Percentiles rank a stretch among this genome's conserved stretches.
These are phyloP conservation scores for Solanum clarkiae DNA, from an alignment of 257 asterid species.

Conservation along the genomic window DNA sequence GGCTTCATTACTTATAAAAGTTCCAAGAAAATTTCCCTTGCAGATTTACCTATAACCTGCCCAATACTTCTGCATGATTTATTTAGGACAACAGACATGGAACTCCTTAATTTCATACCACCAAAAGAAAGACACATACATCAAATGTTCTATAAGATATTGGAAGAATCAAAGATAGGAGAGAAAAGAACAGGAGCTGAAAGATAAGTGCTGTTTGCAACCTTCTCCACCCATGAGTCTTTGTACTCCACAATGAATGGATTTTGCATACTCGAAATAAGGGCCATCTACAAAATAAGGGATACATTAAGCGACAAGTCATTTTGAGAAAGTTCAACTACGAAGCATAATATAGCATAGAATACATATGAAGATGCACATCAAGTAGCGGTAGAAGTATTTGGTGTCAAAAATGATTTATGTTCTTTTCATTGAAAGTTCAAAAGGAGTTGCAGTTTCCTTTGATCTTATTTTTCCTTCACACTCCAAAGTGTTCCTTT, in stretches of 20 bases:
- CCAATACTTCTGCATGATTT: not conserved
- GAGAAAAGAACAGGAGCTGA: not conserved
- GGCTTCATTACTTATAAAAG: not conserved
- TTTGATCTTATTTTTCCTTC: not conserved
- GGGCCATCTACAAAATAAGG: slow-evolving; percentile 57
- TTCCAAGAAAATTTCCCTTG: not conserved
- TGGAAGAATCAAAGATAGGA: not conserved
- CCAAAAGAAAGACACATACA: not conserved
- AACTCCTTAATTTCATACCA: not conserved
- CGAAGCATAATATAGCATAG: not conserved
- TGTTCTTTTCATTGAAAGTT: not conserved
- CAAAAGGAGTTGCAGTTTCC: not conserved
- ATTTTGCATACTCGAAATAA: slow-evolving; percentile 66
- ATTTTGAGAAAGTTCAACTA: not conserved
- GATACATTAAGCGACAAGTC: not conserved
- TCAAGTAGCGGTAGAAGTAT: not conserved
- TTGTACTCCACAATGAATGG: slow-evolving; percentile 90
- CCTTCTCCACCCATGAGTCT: slow-evolving; percentile 99
- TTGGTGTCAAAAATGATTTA: not conserved
- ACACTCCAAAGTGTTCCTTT: not conserved
- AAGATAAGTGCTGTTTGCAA: not conserved
- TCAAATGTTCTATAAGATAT: not conserved
- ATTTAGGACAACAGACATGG: not conserved
- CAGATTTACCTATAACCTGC: not conserved
- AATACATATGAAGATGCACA: not conserved